Evolutionary conservation across 169 alveolate genomes (phyloP), one percentile per base, ranked within the genome.

Genomic region (Plasmodium reichenowi): DNA sequence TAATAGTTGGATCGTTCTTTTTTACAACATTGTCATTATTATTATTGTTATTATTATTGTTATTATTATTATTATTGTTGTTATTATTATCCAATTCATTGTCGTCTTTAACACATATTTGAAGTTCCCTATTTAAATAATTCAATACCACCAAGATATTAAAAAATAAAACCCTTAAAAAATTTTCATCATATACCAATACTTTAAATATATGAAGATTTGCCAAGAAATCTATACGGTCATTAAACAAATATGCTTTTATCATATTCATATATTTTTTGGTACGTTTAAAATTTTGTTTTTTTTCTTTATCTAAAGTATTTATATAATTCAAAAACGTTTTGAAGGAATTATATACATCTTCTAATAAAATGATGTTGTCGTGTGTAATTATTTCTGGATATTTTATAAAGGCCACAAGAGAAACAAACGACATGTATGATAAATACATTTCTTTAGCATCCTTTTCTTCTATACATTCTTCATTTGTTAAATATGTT

Each of bases 191-290:
- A 10, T 50, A 52, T 50, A 76, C 67, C 10, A 76, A 29, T n/a
- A 76, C n/a, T 50, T 76, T 66, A 47, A 64, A 76, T 1, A 76
- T 76, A 20, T 76, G 89, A 50, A 26, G 7, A 52, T 76, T 76
- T 0, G 78, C 89, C 6, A 76, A 26, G n/a, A 76, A 32, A 12
- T 76, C 89, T 17, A 76, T 4, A 20, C 48, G 60, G 3, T 48
- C 15, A n/a, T 76, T 76, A 54, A 64, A 66, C 3, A 76, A 22
- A 43, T 76, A 76, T 47, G 50, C 67, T 15, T 8, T 52, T 17
- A 76, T 22, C 6, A 48, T 29, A 50, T 66, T 76, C 17, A 62
- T 13, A 32, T 32, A 32, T 32, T 32, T 32, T 32, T 32, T 32
- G 45, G 45, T 32, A 32, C 45, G 8, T 32, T 4, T 32, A 32